Percentiles rank a stretch among this genome's conserved stretches.
Evolutionary conservation across 179 eudicot species (phyloP).

Genomic region (Spergularia azorica): DNA sequence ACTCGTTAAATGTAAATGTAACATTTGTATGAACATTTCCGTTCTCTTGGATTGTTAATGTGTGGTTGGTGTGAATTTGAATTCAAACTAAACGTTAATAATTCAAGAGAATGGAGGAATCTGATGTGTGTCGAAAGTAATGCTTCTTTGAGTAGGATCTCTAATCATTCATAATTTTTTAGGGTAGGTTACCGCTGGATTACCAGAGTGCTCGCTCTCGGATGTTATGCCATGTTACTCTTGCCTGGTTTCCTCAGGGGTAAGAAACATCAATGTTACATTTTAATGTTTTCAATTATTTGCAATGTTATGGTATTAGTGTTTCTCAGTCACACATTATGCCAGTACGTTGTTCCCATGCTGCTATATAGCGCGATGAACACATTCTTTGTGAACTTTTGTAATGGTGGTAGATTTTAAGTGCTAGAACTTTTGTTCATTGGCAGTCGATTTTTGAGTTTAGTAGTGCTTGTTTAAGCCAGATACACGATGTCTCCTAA

Average conservation of each 20-base stretch:
- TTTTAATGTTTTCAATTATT: neutral
- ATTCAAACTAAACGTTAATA: no score
- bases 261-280: constrained; percentile 27
- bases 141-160: constrained; percentile 8
- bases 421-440: neutral
- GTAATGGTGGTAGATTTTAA: neutral
- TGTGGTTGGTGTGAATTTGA: no score
- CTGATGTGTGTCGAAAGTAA: neutral
- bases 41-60: no score
- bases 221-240: constrained; percentile 75
- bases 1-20: no score
- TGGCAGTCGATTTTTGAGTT: neutral
- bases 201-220: constrained; percentile 63
- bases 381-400: no score
- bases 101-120: no score
- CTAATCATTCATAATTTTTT: constrained; percentile 54
- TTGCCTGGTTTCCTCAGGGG: constrained; percentile 92
- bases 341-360: no score
- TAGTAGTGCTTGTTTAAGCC: neutral
- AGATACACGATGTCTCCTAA: neutral
- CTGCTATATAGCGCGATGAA: no score
- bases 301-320: no score
- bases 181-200: constrained; percentile 97
- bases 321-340: no score
- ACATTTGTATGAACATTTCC: no score